Evolutionary conservation across 352 stramenopile species (phyloP).

Genomic region (Phytophthora sp.): DNA sequence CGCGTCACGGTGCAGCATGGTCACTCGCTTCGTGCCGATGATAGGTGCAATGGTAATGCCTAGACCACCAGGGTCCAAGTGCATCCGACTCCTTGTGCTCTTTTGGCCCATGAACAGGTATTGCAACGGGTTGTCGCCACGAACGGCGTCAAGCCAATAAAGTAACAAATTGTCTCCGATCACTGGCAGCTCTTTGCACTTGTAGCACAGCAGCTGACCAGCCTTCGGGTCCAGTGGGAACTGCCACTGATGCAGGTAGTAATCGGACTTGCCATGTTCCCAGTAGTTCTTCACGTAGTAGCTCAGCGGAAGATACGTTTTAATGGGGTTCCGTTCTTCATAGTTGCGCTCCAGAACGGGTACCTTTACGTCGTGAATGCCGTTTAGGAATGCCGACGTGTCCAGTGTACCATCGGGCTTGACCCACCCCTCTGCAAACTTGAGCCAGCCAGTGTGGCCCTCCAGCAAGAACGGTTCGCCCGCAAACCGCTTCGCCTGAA

Average conservation of each 20-base stretch:
- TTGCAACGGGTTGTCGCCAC: slow-evolving; percentile 91
- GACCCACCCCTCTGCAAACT: slow-evolving; percentile 72
- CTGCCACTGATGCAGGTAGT: slow-evolving; percentile 97
- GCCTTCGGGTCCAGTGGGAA: slow-evolving; percentile 87
- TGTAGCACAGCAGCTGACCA: slow-evolving; percentile 82
- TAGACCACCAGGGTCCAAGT: slow-evolving; percentile 91
- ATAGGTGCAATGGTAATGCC: slow-evolving; percentile 95
- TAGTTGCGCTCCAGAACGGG: slow-evolving; percentile 83
- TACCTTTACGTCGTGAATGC: slow-evolving; percentile 82
- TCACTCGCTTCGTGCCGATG: slow-evolving; percentile 80
- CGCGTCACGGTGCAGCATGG: slow-evolving; percentile 73
- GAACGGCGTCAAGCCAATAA: slow-evolving; percentile 91
- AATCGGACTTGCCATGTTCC: slow-evolving; percentile 76
- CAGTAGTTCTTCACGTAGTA: slow-evolving; percentile 87
- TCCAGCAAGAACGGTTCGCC: slow-evolving; percentile 79
- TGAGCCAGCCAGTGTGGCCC: slow-evolving; percentile 64
- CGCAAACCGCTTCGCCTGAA: slow-evolving; percentile 68
- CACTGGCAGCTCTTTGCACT: slow-evolving; percentile 88
- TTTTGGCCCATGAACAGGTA: slow-evolving; percentile 96
- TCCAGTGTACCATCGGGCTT: slow-evolving; percentile 62
- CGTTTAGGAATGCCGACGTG: slow-evolving; percentile 60
- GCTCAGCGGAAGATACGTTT: slow-evolving; percentile 67
- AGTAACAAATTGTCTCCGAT: slow-evolving; percentile 92
- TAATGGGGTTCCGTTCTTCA: slow-evolving; percentile 78
- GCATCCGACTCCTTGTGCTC: slow-evolving; percentile 90